phyloP scores from a whole-genome alignment of 2,329 filamentous ascomycete species.

The Ophiostoma piceae region DNA sequence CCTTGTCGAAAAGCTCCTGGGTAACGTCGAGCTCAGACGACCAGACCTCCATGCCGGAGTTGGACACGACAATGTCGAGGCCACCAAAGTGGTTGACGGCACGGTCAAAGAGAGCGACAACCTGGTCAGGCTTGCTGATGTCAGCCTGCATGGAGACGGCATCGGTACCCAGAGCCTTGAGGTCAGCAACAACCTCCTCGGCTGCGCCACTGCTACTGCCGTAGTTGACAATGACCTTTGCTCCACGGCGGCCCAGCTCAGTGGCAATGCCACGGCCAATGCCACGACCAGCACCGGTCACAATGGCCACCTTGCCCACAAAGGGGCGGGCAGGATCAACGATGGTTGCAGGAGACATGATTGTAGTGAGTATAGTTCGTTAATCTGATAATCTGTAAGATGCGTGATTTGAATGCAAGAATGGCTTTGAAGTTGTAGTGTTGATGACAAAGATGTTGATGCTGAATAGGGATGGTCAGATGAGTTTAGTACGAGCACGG shows the following conservation, averaged over 20 bases:
- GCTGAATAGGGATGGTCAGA: not conserved
- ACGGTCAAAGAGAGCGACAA: slow-evolving; percentile 58
- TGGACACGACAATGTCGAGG: slow-evolving; percentile 67
- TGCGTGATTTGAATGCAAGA: not conserved
- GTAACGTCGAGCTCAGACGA: slow-evolving; percentile 64
- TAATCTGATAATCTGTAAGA: not conserved
- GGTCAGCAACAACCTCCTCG: slow-evolving; percentile 50
- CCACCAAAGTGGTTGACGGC: slow-evolving; percentile 61
- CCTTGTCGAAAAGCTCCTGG: slow-evolving; percentile 65
- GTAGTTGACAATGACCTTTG: slow-evolving; percentile 64
- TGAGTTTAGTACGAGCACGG: not conserved
- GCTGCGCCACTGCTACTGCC: slow-evolving; percentile 51
- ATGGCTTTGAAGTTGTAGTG: not conserved
- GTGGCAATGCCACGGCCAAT: slow-evolving; percentile 63
- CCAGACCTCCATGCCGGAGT: slow-evolving; percentile 67
- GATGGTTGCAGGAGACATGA: slow-evolving; percentile 4
- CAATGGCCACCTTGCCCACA: slow-evolving; percentile 51
- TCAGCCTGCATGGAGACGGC: slow-evolving; percentile 59
- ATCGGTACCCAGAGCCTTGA: slow-evolving; percentile 52
- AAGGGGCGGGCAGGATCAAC: slow-evolving; percentile 28
- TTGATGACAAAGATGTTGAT: not conserved
- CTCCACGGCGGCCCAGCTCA: slow-evolving; percentile 61
- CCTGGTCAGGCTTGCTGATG: slow-evolving; percentile 55
- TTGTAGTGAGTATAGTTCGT: not conserved
- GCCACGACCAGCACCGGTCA: slow-evolving; percentile 61